phyloP scores from a whole-genome alignment of 129 eudicot species.

The Saposhnikovia divaricata region DNA sequence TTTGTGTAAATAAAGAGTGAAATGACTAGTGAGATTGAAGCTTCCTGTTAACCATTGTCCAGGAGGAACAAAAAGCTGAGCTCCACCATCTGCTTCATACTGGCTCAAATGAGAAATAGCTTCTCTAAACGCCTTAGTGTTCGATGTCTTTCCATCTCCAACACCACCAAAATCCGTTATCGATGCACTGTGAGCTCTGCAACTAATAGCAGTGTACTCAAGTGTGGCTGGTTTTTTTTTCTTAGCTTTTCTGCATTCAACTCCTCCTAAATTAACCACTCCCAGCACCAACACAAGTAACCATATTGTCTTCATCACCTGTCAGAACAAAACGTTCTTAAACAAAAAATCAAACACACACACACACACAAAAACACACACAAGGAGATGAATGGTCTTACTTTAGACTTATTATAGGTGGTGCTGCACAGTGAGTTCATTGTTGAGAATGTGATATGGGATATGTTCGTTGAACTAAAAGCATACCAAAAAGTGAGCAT shows the following conservation, averaged over 20 bases:
- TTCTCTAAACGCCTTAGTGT: constrained; percentile 68
- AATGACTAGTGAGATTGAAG: constrained; percentile 84
- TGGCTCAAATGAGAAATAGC: constrained; percentile 53
- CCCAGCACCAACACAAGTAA: constrained; percentile 23
- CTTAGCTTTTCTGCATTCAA: constrained; percentile 47
- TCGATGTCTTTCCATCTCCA: constrained; percentile 82
- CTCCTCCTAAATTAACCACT: constrained; percentile 24
- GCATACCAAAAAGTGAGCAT: constrained; percentile 21
- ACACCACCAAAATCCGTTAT: constrained; percentile 77
- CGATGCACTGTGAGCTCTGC: constrained; percentile 79
- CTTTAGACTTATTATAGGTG: not conserved
- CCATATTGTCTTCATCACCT: constrained; percentile 30
- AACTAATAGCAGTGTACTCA: constrained; percentile 69
- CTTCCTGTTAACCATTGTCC: constrained; percentile 90
- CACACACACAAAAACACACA: not conserved
- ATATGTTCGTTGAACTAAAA: constrained; percentile 23
- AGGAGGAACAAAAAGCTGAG: constrained; percentile 74
- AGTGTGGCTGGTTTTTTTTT: constrained; percentile 9
- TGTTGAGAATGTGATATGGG: constrained; percentile 25
- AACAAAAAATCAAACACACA: not conserved
- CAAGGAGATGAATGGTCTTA: not conserved
- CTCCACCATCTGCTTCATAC: constrained; percentile 73
- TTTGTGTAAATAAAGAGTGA: constrained; percentile 78
- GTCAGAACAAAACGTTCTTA: not conserved
- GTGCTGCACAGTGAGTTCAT: not conserved